Base-by-base conservation (phyloP, 345 rosid genomes). In the Streptanthus diversifolius region DNA sequence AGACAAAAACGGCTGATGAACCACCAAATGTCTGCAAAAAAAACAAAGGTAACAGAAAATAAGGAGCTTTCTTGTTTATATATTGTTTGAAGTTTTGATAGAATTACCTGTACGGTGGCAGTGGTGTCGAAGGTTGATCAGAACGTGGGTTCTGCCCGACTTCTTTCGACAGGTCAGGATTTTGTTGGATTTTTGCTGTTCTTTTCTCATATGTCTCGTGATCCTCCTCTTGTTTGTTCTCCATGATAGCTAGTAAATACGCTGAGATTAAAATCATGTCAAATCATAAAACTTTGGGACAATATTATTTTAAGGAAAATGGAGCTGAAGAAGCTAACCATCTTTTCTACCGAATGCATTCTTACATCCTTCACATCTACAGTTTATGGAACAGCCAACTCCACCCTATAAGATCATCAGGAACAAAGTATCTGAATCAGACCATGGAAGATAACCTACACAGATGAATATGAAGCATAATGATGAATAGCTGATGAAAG, bases 341-440 rank as follows among this genome's bases (percentile, higher is more conserved):
- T 95, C 91, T 82, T 91, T 95, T 70, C 83, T 78, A 33, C 99
- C 99, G 27, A 87, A 95, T 14, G 88, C 80, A 75, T 95, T 95
- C 76, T 90, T 90, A 71, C 99, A 95, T 25, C 97, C 97, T 86
- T 95, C 98, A 47, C 99, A 95, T 77, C 98, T 83, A 75, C 98
- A 93, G 73, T 85, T 88, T 68, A 88, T 79, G 79, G 98, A 93
- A 82, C 99, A 95, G 29, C 99, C 98, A 32, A 95, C 99, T 36
- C 96, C 96, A 40, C 99, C 91, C 97, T 91, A 59, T 29, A 72
- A 70, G 62, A 77, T 55, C 22, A 71, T 63, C 60, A 63, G 5
- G 22, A 55, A 65, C 60, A 54, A 9, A 43, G 73, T 22, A 61
- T 68, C 62, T 22, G n/a, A 37, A 84, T 78, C 80, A 74, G 78